Percentiles rank a stretch among this genome's conserved stretches.
Evolutionary conservation across 2,329 filamentous ascomycete species (phyloP).

Genomic region (Hypoxylon sp.): DNA sequence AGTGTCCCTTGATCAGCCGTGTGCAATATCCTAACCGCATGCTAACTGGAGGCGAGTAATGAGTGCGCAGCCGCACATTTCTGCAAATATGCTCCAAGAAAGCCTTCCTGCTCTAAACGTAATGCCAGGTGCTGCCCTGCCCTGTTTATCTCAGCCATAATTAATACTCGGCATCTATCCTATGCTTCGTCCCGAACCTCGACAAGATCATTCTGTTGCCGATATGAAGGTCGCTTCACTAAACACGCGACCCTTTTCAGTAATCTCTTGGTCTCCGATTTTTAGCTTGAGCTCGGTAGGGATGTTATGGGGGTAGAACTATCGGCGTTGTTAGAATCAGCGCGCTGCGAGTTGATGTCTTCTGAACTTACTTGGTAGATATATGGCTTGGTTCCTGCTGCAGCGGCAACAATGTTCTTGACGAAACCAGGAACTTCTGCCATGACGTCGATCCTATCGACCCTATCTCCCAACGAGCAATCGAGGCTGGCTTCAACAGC

Average conservation of each 20-base stretch:
- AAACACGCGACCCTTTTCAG: conserved; percentile 84
- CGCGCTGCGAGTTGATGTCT: not conserved
- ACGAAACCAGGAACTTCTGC: conserved; percentile 95
- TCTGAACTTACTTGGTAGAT: conserved; percentile 83
- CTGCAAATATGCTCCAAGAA: conserved; percentile 10
- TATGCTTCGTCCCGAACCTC: conserved; percentile 19
- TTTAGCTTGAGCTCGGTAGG: conserved; percentile 83
- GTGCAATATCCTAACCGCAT: conserved; percentile 35
- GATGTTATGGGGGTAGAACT: conserved; percentile 78
- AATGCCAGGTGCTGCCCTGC: conserved; percentile 6
- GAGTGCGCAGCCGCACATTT: conserved; percentile 12
- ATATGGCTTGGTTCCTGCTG: conserved; percentile 93
- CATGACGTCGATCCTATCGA: conserved; percentile 95
- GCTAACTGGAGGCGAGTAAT: conserved; percentile 19
- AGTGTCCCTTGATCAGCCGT: conserved; percentile 21
- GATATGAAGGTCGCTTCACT: conserved; percentile 97
- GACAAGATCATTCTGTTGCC: conserved; percentile 50
- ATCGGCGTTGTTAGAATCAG: conserved; percentile 43
- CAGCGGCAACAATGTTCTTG: conserved; percentile 90
- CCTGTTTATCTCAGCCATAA: conserved; percentile 13
- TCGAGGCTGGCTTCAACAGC: conserved; percentile 76
- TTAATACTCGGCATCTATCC: conserved; percentile 23
- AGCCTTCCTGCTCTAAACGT: conserved; percentile 11
- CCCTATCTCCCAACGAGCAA: conserved; percentile 73
- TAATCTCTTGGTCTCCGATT: conserved; percentile 81